phyloP scores from a whole-genome alignment of 768 basidiomycete species.

The Tulasnella sp. region DNA sequence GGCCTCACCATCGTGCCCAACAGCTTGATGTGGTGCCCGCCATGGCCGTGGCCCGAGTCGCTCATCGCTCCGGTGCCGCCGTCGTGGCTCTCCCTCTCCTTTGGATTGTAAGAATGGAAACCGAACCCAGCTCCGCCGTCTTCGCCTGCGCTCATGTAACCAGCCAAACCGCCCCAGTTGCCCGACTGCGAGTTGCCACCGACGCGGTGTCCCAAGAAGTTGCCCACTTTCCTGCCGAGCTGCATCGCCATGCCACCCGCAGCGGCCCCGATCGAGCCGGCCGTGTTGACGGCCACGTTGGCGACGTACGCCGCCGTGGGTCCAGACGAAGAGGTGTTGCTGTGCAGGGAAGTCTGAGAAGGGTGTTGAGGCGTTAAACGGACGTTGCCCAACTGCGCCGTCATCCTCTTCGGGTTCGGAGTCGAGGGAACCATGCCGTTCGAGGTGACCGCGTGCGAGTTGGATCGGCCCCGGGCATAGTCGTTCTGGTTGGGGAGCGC shows the following conservation, averaged over 20 bases:
- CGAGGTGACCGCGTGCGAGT: background rate
- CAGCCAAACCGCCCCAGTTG: conserved; percentile 2
- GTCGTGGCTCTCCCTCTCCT: conserved; percentile 3
- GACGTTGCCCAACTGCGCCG: conserved; percentile 18
- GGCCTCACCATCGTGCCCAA: conserved; percentile 31
- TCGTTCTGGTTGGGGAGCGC: background rate
- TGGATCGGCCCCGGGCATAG: background rate
- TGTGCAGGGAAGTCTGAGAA: conserved; percentile 11
- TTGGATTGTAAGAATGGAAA: background rate
- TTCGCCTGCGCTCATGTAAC: conserved; percentile 7
- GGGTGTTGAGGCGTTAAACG: conserved; percentile 1
- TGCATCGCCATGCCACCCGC: conserved; percentile 32
- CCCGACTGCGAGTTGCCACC: conserved; percentile 5
- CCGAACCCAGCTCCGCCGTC: conserved; percentile 9
- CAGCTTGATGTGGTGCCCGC: background rate
- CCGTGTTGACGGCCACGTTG: conserved; percentile 23
- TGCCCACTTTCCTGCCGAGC: conserved; percentile 34
- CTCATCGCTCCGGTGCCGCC: conserved; percentile 23
- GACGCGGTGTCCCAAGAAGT: conserved; percentile 32
- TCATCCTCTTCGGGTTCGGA: conserved; percentile 24
- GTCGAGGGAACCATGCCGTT: background rate
- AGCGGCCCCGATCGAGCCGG: conserved; percentile 24
- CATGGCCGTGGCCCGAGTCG: background rate
- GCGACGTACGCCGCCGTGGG: conserved; percentile 17
- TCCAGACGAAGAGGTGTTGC: background rate